phyloP scores from a whole-genome alignment of 2,329 filamentous ascomycete genomes.

The Metarhizium anisopliae region DNA sequence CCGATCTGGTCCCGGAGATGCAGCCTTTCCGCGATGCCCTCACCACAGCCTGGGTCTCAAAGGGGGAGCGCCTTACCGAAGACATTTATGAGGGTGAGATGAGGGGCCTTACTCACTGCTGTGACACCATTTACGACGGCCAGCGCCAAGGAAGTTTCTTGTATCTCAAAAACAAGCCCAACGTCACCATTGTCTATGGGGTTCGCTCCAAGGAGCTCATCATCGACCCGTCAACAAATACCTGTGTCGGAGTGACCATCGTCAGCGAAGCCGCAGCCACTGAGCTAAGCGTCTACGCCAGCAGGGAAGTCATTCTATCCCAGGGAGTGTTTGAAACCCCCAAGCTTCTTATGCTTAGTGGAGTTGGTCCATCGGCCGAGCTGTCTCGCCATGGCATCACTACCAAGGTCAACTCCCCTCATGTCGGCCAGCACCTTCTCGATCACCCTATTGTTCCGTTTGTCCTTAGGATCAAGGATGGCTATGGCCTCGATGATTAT shows the following conservation, averaged over 20 bases:
- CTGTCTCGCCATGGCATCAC: no score
- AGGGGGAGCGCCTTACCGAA: slow-evolving; percentile 39
- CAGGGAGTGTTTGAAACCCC: no score
- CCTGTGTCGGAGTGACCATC: no score
- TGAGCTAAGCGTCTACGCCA: no score
- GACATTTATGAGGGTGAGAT: slow-evolving; percentile 40
- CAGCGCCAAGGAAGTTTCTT: slow-evolving; percentile 40
- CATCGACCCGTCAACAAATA: slow-evolving; percentile 28
- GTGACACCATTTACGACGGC: slow-evolving; percentile 50
- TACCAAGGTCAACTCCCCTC: no score
- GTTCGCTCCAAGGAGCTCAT: slow-evolving; percentile 44
- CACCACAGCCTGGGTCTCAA: slow-evolving; percentile 42
- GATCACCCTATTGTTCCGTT: slow-evolving; percentile 50
- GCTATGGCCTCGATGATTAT: slow-evolving; percentile 29
- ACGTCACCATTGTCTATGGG: slow-evolving; percentile 41
- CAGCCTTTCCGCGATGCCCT: slow-evolving; percentile 40
- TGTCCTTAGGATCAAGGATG: slow-evolving; percentile 35
- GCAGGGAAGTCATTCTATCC: no score
- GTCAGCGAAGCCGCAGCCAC: no score
- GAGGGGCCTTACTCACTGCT: slow-evolving; percentile 42
- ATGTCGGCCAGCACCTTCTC: slow-evolving; percentile 41
- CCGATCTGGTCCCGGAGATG: slow-evolving; percentile 43
- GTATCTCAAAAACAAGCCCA: slow-evolving; percentile 41
- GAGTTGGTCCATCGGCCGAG: no score
- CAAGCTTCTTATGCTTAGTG: no score